Percentiles rank a stretch among this genome's conserved stretches.
phyloP scores from a whole-genome alignment of 1,284 basidiomycete genomes.

The Moniliophthora roreri region DNA sequence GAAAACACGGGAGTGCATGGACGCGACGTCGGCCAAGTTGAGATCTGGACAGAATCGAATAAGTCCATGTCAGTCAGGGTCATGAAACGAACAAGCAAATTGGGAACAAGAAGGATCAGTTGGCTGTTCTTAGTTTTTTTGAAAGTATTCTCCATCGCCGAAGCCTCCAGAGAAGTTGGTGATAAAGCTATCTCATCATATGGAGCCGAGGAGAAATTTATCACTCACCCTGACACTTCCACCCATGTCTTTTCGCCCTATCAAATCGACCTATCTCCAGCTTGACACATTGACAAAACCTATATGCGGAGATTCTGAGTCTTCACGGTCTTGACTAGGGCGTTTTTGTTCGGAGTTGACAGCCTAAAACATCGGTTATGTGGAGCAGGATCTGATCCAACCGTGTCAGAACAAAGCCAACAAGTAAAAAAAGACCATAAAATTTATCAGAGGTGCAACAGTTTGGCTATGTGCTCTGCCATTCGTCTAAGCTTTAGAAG shows the following conservation, averaged over 20 bases:
- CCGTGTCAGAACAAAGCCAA: not conserved
- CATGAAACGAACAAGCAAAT: not conserved
- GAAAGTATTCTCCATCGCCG: slow-evolving; percentile 17
- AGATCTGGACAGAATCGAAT: not conserved
- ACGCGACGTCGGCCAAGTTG: not conserved
- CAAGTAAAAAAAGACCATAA: slow-evolving; percentile 4
- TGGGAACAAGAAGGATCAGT: slow-evolving; percentile 16
- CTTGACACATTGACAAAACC: no score
- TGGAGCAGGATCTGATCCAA: not conserved
- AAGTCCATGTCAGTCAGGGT: not conserved
- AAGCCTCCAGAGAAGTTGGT: slow-evolving; percentile 13
- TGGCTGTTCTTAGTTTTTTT: slow-evolving; percentile 26
- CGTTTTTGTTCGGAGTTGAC: no score
- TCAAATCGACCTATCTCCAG: no score
- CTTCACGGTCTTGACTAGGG: no score
- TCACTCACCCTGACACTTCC: slow-evolving; percentile 1
- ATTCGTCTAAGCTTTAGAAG: slow-evolving; percentile 27
- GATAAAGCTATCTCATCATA: slow-evolving; percentile 16
- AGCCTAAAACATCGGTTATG: no score
- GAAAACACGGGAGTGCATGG: not conserved
- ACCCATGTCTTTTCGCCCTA: no score
- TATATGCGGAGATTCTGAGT: no score
- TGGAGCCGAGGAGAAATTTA: slow-evolving; percentile 9
- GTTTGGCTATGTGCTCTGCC: slow-evolving; percentile 33
- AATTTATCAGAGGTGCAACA: slow-evolving; percentile 29